Evolutionary conservation across 1,284 basidiomycete genomes (phyloP).

Genomic region (Boletus hoseneyae): DNA sequence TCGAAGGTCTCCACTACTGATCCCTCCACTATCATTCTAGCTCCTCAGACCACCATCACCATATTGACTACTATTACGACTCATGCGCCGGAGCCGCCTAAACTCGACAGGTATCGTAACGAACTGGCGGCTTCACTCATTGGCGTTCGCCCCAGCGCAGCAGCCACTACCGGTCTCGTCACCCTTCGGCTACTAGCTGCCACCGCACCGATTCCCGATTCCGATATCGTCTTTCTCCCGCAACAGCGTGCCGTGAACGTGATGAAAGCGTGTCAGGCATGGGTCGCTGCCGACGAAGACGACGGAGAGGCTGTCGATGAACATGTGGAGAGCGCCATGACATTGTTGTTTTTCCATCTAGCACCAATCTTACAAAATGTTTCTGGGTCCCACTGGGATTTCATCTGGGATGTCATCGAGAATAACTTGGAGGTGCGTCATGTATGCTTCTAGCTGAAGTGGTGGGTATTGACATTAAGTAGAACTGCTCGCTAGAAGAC

Average conservation of each 20-base stretch:
- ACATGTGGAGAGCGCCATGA: constrained; percentile 75
- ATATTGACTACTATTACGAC: constrained; percentile 63
- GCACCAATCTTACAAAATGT: constrained; percentile 89
- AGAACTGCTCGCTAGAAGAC: constrained; percentile 66
- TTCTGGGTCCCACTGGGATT: constrained; percentile 87
- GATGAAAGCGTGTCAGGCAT: constrained; percentile 81
- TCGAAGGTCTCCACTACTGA: background rate
- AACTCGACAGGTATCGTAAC: constrained; percentile 83
- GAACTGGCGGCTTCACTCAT: constrained; percentile 81
- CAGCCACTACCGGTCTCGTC: constrained; percentile 66
- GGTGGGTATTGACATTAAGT: background rate
- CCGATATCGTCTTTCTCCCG: constrained; percentile 82
- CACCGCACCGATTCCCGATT: constrained; percentile 75
- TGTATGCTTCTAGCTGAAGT: background rate
- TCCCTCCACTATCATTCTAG: constrained; percentile 36
- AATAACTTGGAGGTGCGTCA: constrained; percentile 77
- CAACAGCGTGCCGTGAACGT: constrained; percentile 87
- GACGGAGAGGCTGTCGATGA: constrained; percentile 53
- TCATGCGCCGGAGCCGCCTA: constrained; percentile 64
- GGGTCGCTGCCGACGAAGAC: constrained; percentile 70
- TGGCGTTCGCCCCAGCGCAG: constrained; percentile 62
- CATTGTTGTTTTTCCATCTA: constrained; percentile 72
- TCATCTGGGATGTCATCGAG: constrained; percentile 89
- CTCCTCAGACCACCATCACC: constrained; percentile 62
- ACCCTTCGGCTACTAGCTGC: constrained; percentile 72